These are phyloP conservation scores for Schwanniomyces polymorphus DNA, from an alignment of 805 yeast species.

Conservation along the genomic window DNA sequence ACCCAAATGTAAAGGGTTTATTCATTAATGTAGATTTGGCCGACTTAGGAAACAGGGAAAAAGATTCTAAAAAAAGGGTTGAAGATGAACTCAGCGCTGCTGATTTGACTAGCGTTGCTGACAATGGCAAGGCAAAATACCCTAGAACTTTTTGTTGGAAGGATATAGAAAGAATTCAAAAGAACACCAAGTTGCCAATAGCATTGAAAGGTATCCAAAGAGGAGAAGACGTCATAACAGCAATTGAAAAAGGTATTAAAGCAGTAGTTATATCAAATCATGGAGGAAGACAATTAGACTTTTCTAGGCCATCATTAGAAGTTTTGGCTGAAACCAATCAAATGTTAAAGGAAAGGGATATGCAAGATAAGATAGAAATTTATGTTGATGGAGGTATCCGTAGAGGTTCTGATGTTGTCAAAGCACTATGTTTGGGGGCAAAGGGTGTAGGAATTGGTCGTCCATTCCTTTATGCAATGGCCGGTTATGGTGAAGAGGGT, in stretches of 20 bases:
- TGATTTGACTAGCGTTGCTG: slow-evolving; percentile 4
- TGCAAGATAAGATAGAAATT: slow-evolving; percentile 50
- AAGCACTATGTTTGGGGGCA: slow-evolving; percentile 70
- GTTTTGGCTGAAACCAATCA: slow-evolving; percentile 71
- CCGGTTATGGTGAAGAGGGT: slow-evolving; percentile 64
- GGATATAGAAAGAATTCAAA: slow-evolving; percentile 57
- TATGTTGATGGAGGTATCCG: slow-evolving; percentile 71
- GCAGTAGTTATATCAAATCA: slow-evolving; percentile 85
- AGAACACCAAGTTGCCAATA: slow-evolving; percentile 60
- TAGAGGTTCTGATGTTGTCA: slow-evolving; percentile 65
- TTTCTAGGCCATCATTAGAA: slow-evolving; percentile 74
- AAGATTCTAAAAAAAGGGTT: slow-evolving; percentile 37
- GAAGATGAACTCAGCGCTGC: slow-evolving; percentile 16
- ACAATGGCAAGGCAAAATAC: slow-evolving; percentile 2
- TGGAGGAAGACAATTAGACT: slow-evolving; percentile 89
- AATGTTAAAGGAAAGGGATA: slow-evolving; percentile 42
- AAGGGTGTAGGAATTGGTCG: slow-evolving; percentile 71
- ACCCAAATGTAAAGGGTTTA: slow-evolving; percentile 40
- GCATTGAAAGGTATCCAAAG: slow-evolving; percentile 80
- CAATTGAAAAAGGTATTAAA: slow-evolving; percentile 67
- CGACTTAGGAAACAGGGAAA: slow-evolving; percentile 50
- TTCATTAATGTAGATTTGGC: slow-evolving; percentile 56
- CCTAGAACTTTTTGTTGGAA: slow-evolving; percentile 53
- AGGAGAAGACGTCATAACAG: slow-evolving; percentile 72
- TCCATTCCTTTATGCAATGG: slow-evolving; percentile 63